These are phyloP conservation scores for Paradendryphiella salina DNA, from an alignment of 2,329 filamentous ascomycete genomes.

Conservation along the genomic window DNA sequence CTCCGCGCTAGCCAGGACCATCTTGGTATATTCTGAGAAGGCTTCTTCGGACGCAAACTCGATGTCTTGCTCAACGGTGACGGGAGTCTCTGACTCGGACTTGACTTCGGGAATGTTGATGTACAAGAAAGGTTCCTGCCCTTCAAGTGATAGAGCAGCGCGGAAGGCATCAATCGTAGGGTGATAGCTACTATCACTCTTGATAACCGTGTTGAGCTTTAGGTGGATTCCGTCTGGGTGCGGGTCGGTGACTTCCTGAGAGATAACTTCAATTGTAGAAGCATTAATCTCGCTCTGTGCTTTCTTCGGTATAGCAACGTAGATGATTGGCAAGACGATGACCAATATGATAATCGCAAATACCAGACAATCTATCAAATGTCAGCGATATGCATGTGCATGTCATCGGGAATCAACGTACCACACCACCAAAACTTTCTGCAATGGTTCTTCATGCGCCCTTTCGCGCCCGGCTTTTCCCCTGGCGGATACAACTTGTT, in stretches of 20 bases:
- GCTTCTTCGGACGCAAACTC: slow-evolving; percentile 50
- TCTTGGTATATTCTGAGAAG: slow-evolving; percentile 56
- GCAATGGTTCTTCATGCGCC: slow-evolving; percentile 44
- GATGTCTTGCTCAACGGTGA: slow-evolving; percentile 52
- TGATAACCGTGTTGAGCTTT: slow-evolving; percentile 54
- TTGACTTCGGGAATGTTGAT: slow-evolving; percentile 53
- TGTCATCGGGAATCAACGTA: slow-evolving; percentile 16
- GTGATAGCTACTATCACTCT: slow-evolving; percentile 56
- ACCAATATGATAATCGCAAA: slow-evolving; percentile 57
- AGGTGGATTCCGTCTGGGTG: slow-evolving; percentile 54
- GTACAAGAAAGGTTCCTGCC: slow-evolving; percentile 49
- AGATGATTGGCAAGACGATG: slow-evolving; percentile 61
- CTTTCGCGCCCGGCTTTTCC: slow-evolving; percentile 35
- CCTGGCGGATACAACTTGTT: slow-evolving; percentile 44
- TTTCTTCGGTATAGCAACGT: slow-evolving; percentile 62
- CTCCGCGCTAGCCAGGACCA: slow-evolving; percentile 54
- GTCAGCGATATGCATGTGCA: slow-evolving; percentile 4
- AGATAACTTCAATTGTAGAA: slow-evolving; percentile 55
- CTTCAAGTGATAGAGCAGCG: slow-evolving; percentile 55
- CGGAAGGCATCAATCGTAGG: slow-evolving; percentile 60
- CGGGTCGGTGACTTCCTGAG: slow-evolving; percentile 57
- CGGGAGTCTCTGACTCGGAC: slow-evolving; percentile 48
- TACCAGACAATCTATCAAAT: slow-evolving; percentile 50
- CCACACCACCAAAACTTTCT: slow-evolving; percentile 48
- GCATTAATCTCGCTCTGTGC: slow-evolving; percentile 59